Conservation (phyloP, 108 stramenopile genomes). For the Phaeodactylum tricornutum region DNA sequence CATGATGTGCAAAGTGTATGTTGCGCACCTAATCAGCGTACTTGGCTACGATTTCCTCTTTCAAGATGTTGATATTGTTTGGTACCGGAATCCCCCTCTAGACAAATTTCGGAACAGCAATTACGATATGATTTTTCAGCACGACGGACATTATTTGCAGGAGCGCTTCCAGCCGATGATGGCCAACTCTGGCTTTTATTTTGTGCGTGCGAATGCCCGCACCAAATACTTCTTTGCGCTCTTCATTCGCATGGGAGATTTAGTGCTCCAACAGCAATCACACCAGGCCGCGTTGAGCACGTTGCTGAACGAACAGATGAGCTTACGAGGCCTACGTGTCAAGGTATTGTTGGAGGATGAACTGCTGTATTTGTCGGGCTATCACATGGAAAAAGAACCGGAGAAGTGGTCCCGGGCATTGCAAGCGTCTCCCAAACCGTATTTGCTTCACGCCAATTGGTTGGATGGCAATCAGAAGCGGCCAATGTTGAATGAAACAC, state of each 20-base stretch:
- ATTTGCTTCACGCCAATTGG: too few relatives aligned
- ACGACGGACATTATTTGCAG: slow-evolving; percentile 47
- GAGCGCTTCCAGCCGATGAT: slow-evolving; percentile 10
- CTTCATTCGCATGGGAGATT: slow-evolving; percentile 50
- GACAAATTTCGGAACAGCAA: slow-evolving; percentile 43
- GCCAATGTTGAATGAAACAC: too few relatives aligned
- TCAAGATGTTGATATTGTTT: slow-evolving; percentile 69
- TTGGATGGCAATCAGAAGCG: too few relatives aligned
- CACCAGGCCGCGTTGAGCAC: slow-evolving; percentile 74
- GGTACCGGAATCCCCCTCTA: slow-evolving; percentile 57
- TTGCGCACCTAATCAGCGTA: slow-evolving; percentile 46
- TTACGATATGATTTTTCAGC: slow-evolving; percentile 81
- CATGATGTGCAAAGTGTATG: slow-evolving; percentile 81
- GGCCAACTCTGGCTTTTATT: slow-evolving; percentile 79
- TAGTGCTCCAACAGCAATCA: slow-evolving; percentile 43
- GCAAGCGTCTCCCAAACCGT: too few relatives aligned
- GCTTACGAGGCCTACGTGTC: slow-evolving; percentile 10
- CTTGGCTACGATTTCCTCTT: slow-evolving; percentile 78
- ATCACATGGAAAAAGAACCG: too few relatives aligned
- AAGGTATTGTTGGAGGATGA: too few relatives aligned
- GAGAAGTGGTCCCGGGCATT: too few relatives aligned
- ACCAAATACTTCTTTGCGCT: slow-evolving; percentile 64
- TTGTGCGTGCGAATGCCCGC: slow-evolving; percentile 59
- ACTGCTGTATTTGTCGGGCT: too few relatives aligned
- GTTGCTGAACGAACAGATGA: slow-evolving; percentile 60